A percentile compares a stretch with the other conserved stretches of the same genome.
Evolutionary conservation across 2,329 filamentous ascomycete species (phyloP).

Genomic region (Phaeosphaeria sp.): DNA sequence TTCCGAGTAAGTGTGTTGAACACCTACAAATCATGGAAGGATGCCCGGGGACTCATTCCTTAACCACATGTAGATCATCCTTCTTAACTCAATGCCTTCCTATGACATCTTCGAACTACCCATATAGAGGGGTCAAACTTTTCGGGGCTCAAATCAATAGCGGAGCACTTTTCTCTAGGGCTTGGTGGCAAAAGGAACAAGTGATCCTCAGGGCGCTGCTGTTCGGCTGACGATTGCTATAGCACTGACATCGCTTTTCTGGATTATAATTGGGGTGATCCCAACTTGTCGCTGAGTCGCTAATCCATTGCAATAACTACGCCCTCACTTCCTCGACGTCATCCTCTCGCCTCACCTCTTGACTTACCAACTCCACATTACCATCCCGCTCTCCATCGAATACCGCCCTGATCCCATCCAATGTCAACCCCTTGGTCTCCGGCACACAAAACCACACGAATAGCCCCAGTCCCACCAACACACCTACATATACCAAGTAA

Average conservation of each 20-base stretch:
- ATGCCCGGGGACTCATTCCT: not conserved
- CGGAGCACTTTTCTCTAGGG: slow-evolving; percentile 1
- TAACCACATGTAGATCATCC: not conserved
- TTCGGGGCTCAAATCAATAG: no score
- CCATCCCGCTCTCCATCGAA: slow-evolving; percentile 14
- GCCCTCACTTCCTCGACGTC: not conserved
- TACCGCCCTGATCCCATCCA: slow-evolving; percentile 20
- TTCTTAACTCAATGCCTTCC: not conserved
- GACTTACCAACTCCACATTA: not conserved
- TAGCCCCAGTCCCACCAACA: slow-evolving; percentile 14
- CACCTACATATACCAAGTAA: slow-evolving; percentile 21
- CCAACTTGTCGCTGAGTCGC: not conserved
- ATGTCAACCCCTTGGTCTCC: slow-evolving; percentile 22
- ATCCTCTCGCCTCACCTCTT: not conserved
- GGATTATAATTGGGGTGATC: slow-evolving; percentile 5
- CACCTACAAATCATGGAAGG: not conserved
- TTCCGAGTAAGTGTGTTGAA: not conserved
- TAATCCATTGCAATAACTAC: not conserved
- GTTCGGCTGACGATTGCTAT: slow-evolving; percentile 2
- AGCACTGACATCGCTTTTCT: slow-evolving; percentile 2
- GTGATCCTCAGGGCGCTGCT: slow-evolving; percentile 3
- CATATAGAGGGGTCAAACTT: no score
- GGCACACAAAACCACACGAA: slow-evolving; percentile 21
- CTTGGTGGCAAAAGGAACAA: slow-evolving; percentile 4
- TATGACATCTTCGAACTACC: no score